Evolutionary conservation across 2,329 filamentous ascomycete species (phyloP), one percentile per base, ranked within the genome.

Genomic region (Cryphonectria radicalis): DNA sequence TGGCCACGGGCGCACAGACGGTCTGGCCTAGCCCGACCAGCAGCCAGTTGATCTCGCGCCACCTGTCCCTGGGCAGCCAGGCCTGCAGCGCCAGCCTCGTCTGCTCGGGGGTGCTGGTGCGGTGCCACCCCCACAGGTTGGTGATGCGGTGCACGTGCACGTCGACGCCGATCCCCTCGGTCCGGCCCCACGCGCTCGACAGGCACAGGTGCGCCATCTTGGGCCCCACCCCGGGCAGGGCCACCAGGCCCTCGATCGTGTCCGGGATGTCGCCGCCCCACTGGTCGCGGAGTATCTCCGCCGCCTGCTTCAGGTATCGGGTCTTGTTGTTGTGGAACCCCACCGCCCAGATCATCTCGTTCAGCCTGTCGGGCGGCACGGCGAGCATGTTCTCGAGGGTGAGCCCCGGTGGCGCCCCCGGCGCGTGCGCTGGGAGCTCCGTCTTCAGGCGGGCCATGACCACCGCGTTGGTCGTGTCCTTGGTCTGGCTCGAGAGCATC

Each of bases 261-360:
- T 91, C 86, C 1, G 95, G 95, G 69, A 98, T 96, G 77, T 98
- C 95, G 67, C 89, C 89, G 72, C 84, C 79, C 81, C 89, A 93
- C 68, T 89, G 80, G 77, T 95, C 91, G 63, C 89, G 87, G 37
- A 97, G 85, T 46, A 97, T 91, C 43, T 87, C 82, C 4, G 94
- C 94, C 0, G 92, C 86, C 70, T 90, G 86, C 80, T 96, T 94
- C 78, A 97, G 91, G 78, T 87, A 88, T 82, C 90, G 92, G 2
- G 94, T 96, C 83, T 98, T 98, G 81, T 94, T 95, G 78, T 97
- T 97, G 84, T 97, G 95, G 80, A 98, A 98, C 37, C 95, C 95
- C 57, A 97, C 94, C 75, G 92, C 91, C 79, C 88, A 87, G 74
- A 97, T 97, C 75, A 97, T 84, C 76, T 89, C 83, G 79, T 97